Percentiles rank a stretch among this genome's conserved stretches.
These are phyloP conservation scores for Cryptococcus hybrid DNA, from an alignment of 1,284 basidiomycete species.

Conservation along the genomic window DNA sequence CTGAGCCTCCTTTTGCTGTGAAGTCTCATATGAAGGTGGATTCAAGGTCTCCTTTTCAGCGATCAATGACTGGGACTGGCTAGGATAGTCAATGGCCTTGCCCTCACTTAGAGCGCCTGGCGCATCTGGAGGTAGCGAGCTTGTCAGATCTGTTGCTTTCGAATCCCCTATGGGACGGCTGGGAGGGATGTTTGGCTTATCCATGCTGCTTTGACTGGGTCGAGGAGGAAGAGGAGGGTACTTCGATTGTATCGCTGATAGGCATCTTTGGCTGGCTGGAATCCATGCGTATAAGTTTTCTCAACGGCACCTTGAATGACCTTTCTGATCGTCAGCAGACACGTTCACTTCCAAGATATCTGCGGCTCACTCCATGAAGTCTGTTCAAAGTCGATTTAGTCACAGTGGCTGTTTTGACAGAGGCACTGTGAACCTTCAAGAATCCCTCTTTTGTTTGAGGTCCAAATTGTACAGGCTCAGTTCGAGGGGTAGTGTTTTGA, in stretches of 20 bases:
- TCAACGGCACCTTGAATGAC: constrained; percentile 35
- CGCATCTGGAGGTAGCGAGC: neutral
- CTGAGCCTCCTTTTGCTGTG: neutral
- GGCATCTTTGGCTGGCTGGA: constrained; percentile 21
- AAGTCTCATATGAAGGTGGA: too few species aligned
- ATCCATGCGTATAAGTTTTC: constrained; percentile 23
- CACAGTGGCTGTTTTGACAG: constrained; percentile 64
- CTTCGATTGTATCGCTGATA: constrained; percentile 11
- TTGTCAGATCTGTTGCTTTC: neutral
- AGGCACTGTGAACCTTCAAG: constrained; percentile 61
- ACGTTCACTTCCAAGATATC: neutral
- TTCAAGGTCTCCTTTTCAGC: too few species aligned
- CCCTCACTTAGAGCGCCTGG: neutral
- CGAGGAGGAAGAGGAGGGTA: constrained; percentile 9
- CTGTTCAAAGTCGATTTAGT: constrained; percentile 62
- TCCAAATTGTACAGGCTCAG: constrained; percentile 60
- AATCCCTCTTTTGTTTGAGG: constrained; percentile 61
- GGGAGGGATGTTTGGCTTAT: neutral
- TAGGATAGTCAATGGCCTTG: neutral
- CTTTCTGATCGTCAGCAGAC: constrained; percentile 12
- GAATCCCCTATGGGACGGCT: neutral
- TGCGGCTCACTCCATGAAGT: constrained; percentile 61
- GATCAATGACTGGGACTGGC: neutral
- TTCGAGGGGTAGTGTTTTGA: constrained; percentile 59
- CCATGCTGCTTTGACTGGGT: neutral